Base-by-base conservation (phyloP, 169 alveolate species). In the Theileria sp. region DNA sequence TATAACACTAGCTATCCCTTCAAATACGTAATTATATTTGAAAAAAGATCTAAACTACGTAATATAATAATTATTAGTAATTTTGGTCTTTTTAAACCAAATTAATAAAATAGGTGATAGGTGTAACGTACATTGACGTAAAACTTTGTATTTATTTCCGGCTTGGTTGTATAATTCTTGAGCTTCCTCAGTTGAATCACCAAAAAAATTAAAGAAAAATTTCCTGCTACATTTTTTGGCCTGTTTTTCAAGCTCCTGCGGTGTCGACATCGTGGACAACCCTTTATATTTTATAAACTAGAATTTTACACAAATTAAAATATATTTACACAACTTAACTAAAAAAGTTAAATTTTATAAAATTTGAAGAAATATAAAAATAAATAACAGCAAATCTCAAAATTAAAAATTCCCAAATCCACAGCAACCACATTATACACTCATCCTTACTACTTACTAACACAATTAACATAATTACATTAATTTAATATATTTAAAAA, bases 151-250 rank as follows among this genome's bases (percentile, higher is more conserved):
- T 36, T 77, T 74, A 72, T 89, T 89, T n/a, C 84, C 94, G 13
- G 94, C 93, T 32, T 86, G 92, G 74, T 68, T 71, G 67, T 72
- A 89, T 19, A 89, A 65, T 54, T 89, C 93, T 69, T 87, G 91
- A 60, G 93, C 92, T 17, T 73, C 92, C 62, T 89, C 94, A 17
- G 69, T 65, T 28, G 62, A 82, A 61, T 88, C 82, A 10, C 94
- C 94, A 17, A 89, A 69, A 26, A 89, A 23, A 17, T 71, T 62
- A 19, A 78, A 86, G 9, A 88, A 70, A 34, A 87, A 62, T 26
- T 81, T 77, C n/a, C 86, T 83, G 38, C 89, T 32, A 74, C 87
- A 68, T 26, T 85, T 87, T 34, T 77, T 77, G 9, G 93, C 87
- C 66, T 80, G 80, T 28, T 82, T 80, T 56, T 89, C 94, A 10